Evolutionary conservation across 2,329 filamentous ascomycete genomes (phyloP), one percentile per base, ranked within the genome.

Genomic region (Alternaria consortialis): DNA sequence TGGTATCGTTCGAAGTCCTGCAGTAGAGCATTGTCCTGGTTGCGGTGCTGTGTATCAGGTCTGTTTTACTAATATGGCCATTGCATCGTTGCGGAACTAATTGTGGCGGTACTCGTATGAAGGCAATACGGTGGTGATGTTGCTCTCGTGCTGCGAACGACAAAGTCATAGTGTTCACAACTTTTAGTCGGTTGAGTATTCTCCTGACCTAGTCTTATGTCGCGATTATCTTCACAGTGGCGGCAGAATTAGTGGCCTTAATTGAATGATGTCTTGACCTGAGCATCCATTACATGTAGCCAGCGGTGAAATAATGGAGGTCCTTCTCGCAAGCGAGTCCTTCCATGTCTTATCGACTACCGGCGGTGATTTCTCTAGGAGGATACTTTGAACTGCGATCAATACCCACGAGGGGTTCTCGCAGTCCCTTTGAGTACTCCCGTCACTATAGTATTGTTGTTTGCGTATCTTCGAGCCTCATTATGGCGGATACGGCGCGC

Each of bases 301-400:
- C 55, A 56, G 63, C 58, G 32, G 39, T 50, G 60, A 67, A 60
- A 63, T 9, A 55, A 52, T 61, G 48, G 44, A 62, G 46, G 58
- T 64, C 65, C 37, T 65, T 47, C 64, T 64, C 65, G 48, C 55
- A 50, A 54, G 32, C 42, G 62, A 68, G 62, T 66, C 65, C 29
- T 54, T 58, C 58, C 57, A 64, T 43, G 55, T 54, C 43, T 60
- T 65, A 50, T 63, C 58, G 54, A 55, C 50, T 56, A 51, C 63
- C 56, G 57, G 56, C 59, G 43, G 23, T 48, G 31, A 42, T 42
- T 63, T 11, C 23, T 72, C 23, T 72, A 51, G 70, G 70, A 72
- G 70, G 68, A 68, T 71, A 72, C 68, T 72, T 72, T 72, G 65
- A 71, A 72, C 70, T 67, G 70, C 62, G 66, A 67, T 72, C 70